These are phyloP conservation scores for Aspergillus saccharolyticus DNA, from an alignment of 495 filamentous ascomycete genomes.

Conservation along the genomic window DNA sequence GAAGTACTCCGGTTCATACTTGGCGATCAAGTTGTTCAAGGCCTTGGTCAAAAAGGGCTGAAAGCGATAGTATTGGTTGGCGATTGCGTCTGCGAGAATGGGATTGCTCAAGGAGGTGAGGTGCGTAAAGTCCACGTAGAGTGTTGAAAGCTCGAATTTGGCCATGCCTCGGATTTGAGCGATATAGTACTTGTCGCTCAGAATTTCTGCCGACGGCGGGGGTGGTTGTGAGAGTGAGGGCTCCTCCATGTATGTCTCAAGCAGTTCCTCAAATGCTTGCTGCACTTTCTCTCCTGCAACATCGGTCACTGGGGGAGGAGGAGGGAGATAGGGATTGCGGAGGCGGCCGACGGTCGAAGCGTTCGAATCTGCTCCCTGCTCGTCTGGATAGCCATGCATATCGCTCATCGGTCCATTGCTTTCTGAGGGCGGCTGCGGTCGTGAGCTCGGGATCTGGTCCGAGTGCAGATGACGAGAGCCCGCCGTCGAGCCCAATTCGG, in stretches of 20 bases:
- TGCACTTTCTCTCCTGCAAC: slow-evolving; percentile 79
- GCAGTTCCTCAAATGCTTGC: slow-evolving; percentile 78
- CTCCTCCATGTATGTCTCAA: slow-evolving; percentile 81
- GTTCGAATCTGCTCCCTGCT: slow-evolving; percentile 53
- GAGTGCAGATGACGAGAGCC: slow-evolving; percentile 34
- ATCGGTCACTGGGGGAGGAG: slow-evolving; percentile 82
- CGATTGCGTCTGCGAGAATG: slow-evolving; percentile 74
- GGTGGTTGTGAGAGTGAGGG: slow-evolving; percentile 60
- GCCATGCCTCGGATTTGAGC: slow-evolving; percentile 89
- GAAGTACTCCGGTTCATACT: slow-evolving; percentile 92
- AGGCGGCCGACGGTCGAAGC: slow-evolving; percentile 53
- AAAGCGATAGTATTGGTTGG: slow-evolving; percentile 90
- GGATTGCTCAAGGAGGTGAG: slow-evolving; percentile 65
- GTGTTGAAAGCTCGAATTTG: slow-evolving; percentile 81
- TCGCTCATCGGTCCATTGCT: slow-evolving; percentile 53
- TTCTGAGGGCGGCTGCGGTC: slow-evolving; percentile 43
- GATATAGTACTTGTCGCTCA: slow-evolving; percentile 92
- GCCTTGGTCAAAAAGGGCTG: slow-evolving; percentile 86
- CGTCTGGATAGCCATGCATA: slow-evolving; percentile 52
- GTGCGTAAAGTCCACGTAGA: slow-evolving; percentile 96
- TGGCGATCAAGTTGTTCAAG: slow-evolving; percentile 87
- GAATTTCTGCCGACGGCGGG: slow-evolving; percentile 66
- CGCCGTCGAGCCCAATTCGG: slow-evolving; percentile 42
- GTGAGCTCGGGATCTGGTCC: slow-evolving; percentile 41
- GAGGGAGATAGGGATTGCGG: slow-evolving; percentile 54